These are phyloP conservation scores for Lactarius evosmus DNA, from an alignment of 768 basidiomycete genomes.

Conservation along the genomic window DNA sequence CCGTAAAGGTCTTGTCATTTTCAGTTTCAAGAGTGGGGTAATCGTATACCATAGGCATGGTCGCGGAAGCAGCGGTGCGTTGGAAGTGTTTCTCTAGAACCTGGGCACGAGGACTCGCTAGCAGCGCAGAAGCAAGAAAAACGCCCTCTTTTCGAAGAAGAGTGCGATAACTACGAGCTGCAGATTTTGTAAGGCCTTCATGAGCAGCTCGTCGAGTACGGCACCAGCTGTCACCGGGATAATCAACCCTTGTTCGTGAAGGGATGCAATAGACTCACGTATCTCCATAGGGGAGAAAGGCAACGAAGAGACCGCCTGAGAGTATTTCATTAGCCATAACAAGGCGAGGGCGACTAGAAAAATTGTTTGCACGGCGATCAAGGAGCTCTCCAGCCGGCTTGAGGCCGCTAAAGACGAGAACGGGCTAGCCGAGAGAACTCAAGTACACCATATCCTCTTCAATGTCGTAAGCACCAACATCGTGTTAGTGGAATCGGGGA, in stretches of 20 bases:
- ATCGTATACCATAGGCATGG: slow-evolving; percentile 24
- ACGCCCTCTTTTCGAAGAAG: slow-evolving; percentile 4
- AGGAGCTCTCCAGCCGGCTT: slow-evolving; percentile 38
- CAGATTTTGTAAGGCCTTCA: slow-evolving; percentile 3
- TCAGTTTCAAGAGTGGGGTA: neutral
- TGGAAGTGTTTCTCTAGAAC: slow-evolving; percentile 34
- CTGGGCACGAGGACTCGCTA: neutral
- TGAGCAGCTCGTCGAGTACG: slow-evolving; percentile 12
- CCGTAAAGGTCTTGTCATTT: neutral
- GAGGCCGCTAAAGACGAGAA: slow-evolving; percentile 35
- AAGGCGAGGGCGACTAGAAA: slow-evolving; percentile 31
- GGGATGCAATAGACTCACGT: slow-evolving; percentile 16
- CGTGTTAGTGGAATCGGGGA: neutral
- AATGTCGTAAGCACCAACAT: neutral
- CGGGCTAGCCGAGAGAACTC: neutral
- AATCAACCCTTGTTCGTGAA: neutral
- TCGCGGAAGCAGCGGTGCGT: slow-evolving; percentile 31
- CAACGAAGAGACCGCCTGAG: slow-evolving; percentile 33
- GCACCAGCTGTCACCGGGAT: neutral
- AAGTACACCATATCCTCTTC: slow-evolving; percentile 4
- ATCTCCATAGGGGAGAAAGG: slow-evolving; percentile 30
- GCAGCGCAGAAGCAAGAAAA: neutral
- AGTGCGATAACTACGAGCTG: slow-evolving; percentile 2
- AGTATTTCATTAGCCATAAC: slow-evolving; percentile 36
- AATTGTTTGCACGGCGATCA: slow-evolving; percentile 34